A percentile compares a stretch with the other conserved stretches of the same genome.
These are phyloP conservation scores for Metarhizium album DNA, from an alignment of 2,329 filamentous ascomycete genomes.

Conservation along the genomic window DNA sequence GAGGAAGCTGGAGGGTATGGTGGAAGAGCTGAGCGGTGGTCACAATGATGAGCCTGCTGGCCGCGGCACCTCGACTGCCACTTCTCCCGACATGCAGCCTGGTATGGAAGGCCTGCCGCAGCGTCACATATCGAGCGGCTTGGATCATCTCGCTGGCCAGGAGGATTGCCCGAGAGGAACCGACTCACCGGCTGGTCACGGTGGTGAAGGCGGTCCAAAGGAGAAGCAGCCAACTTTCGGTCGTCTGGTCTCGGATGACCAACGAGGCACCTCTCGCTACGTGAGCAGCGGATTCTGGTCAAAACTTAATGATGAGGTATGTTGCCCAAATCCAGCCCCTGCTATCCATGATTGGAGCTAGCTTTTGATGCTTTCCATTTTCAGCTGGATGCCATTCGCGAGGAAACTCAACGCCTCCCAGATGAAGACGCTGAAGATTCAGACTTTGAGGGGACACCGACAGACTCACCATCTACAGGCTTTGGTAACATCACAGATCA, in stretches of 20 bases:
- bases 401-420: constrained; percentile 36
- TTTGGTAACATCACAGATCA: constrained; percentile 36
- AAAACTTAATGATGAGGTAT: constrained; percentile 61
- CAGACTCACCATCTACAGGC: constrained; percentile 26
- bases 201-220: constrained; percentile 17
- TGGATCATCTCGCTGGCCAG: constrained; percentile 7
- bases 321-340: background rate
- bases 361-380: background rate
- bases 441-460: constrained; percentile 49
- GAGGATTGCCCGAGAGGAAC: constrained; percentile 15
- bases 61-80: constrained; percentile 19
- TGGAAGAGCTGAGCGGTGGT: constrained; percentile 55
- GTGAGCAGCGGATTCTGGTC: constrained; percentile 71
- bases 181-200: constrained; percentile 21
- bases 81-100: constrained; percentile 18
- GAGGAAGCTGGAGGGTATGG: constrained; percentile 64
- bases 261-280: constrained; percentile 57
- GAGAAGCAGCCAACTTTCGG: constrained; percentile 44
- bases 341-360: too few species aligned
- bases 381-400: constrained; percentile 32
- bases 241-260: constrained; percentile 58
- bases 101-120: constrained; percentile 5
- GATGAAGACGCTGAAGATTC: constrained; percentile 39
- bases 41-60: constrained; percentile 44
- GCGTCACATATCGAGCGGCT: constrained; percentile 4